Conservation (phyloP, 768 basidiomycete genomes). For the Kwoniella europaea region DNA sequence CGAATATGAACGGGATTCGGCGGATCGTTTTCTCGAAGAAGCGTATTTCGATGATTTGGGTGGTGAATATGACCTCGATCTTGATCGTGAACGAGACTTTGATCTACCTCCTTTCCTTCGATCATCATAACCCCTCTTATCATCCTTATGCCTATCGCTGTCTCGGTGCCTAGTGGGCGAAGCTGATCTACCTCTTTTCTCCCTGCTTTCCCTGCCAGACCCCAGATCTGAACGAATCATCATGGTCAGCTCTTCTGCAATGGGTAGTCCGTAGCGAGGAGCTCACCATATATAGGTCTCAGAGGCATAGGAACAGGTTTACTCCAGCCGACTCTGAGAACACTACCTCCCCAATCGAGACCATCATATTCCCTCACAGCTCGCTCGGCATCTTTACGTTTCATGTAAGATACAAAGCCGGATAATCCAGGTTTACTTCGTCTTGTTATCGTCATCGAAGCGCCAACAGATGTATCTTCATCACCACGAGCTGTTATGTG, state of each 20-base stretch:
- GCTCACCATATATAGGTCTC: conserved; percentile 72
- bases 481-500: conserved; percentile 65
- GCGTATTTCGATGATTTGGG: conserved; percentile 55
- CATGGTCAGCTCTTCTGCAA: not conserved
- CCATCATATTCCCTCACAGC: conserved; percentile 91
- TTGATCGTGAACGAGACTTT: conserved; percentile 6
- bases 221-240: conserved; percentile 9
- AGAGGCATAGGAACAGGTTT: conserved; percentile 88
- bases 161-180: conserved; percentile 20
- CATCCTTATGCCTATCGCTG: conserved; percentile 2
- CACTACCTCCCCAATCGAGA: conserved; percentile 88
- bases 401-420: conserved; percentile 98
- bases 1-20: conserved; percentile 19
- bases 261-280: not conserved
- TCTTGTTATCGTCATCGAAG: conserved; percentile 75
- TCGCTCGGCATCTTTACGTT: conserved; percentile 82
- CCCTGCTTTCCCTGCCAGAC: conserved; percentile 11
- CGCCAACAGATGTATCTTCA: conserved; percentile 70
- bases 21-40: conserved; percentile 24
- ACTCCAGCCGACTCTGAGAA: conserved; percentile 92
- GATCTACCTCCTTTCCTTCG: not conserved
- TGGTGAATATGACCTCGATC: conserved; percentile 60
- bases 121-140: conserved; percentile 1
- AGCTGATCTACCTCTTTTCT: conserved; percentile 20
- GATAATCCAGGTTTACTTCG: conserved; percentile 70